Evolutionary conservation across 1,139 yeast genomes (phyloP).

Genomic region (Saccharomyces hybrid): DNA sequence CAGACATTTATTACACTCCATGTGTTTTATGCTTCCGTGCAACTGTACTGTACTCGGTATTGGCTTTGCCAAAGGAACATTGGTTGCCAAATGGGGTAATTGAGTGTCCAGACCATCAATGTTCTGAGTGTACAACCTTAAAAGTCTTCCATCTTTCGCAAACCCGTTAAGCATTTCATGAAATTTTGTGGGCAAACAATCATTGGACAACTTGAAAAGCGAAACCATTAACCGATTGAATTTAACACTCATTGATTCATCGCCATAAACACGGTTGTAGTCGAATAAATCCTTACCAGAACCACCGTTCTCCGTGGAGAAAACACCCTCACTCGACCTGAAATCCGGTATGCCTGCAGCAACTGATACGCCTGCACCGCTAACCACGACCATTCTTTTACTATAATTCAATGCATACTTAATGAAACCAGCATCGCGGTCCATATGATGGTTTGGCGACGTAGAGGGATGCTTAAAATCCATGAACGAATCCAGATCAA

Average conservation of each 20-base stretch:
- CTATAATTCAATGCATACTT: constrained; percentile 42
- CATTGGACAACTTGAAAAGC: constrained; percentile 48
- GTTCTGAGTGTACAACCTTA: constrained; percentile 72
- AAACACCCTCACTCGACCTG: constrained; percentile 69
- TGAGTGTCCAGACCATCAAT: constrained; percentile 41
- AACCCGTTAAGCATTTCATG: constrained; percentile 55
- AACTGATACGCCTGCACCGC: constrained; percentile 88
- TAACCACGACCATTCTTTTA: constrained; percentile 46
- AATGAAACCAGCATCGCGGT: constrained; percentile 37
- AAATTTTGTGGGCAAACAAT: constrained; percentile 64
- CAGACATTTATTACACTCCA: constrained; percentile 72
- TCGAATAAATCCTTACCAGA: constrained; percentile 79
- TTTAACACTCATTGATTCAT: constrained; percentile 48
- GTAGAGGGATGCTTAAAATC: constrained; percentile 27
- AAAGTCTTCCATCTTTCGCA: constrained; percentile 54
- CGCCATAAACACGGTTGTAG: constrained; percentile 60
- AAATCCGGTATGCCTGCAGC: constrained; percentile 90
- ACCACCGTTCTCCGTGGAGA: constrained; percentile 52
- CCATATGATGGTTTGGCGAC: constrained; percentile 18
- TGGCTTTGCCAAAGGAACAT: constrained; percentile 40
- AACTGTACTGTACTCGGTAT: constrained; percentile 59
- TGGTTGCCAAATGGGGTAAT: constrained; percentile 42
- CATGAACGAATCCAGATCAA: constrained; percentile 32
- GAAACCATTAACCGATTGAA: constrained; percentile 71
- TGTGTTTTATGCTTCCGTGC: constrained; percentile 67